Percentiles rank a stretch among this genome's conserved stretches.
Evolutionary conservation across 768 basidiomycete species (phyloP).

Genomic region (Termitomyces sp.): DNA sequence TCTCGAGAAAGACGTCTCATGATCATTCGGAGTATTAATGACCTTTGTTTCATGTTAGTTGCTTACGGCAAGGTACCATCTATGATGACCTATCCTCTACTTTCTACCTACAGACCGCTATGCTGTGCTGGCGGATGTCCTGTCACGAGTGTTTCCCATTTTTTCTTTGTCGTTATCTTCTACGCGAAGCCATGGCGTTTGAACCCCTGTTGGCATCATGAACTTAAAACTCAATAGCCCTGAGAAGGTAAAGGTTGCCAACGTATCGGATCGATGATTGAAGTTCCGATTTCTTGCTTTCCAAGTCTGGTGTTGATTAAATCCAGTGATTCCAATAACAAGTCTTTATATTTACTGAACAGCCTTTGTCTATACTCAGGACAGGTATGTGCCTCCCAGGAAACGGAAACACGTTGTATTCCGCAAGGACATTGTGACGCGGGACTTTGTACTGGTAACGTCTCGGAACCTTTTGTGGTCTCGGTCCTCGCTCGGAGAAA

Average conservation of each 20-base stretch:
- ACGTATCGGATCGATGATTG: constrained; percentile 5
- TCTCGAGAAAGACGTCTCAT: constrained; percentile 7
- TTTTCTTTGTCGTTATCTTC: neutral
- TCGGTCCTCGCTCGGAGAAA: neutral
- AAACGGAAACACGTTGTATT: neutral
- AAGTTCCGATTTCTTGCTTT: neutral
- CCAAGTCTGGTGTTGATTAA: neutral
- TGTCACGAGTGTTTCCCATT: neutral
- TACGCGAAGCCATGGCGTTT: neutral
- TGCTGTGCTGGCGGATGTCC: neutral
- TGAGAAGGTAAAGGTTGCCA: neutral
- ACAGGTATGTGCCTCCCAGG: neutral
- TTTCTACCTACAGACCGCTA: neutral
- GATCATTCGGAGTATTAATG: constrained; percentile 8
- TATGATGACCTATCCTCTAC: neutral
- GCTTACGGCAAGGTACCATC: constrained; percentile 3
- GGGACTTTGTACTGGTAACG: neutral
- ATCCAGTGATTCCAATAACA: neutral
- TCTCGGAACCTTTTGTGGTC: neutral
- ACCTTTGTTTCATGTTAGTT: constrained; percentile 7
- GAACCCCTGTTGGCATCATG: neutral
- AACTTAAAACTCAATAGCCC: too few species aligned
- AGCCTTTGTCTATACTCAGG: neutral
- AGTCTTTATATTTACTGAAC: neutral
- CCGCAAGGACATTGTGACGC: neutral